Percentiles rank a stretch among this genome's conserved stretches.
phyloP scores from a whole-genome alignment of 768 basidiomycete species.

The Phanerochaete sordida region DNA sequence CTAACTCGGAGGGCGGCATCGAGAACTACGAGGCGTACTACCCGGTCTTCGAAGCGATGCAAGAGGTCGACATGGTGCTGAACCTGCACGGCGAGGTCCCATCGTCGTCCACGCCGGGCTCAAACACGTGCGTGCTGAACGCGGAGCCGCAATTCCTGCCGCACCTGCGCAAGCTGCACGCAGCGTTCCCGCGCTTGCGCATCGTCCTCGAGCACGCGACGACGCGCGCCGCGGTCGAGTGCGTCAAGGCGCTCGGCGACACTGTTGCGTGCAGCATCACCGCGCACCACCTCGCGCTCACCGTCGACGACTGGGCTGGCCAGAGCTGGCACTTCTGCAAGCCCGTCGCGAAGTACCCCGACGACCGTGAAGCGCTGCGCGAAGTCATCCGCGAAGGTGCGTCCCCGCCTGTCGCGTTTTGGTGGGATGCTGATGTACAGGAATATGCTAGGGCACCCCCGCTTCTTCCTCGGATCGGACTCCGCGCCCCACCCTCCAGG shows the following conservation, averaged over 20 bases:
- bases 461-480: constrained; percentile 97
- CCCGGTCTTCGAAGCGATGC: constrained; percentile 90
- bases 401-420: constrained; percentile 12
- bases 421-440: neutral
- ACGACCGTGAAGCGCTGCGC: constrained; percentile 80
- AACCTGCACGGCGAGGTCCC: constrained; percentile 98
- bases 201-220: constrained; percentile 98
- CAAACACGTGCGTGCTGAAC: constrained; percentile 90
- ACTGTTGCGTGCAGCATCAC: constrained; percentile 97
- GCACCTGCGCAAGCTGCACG: constrained; percentile 79
- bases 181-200: constrained; percentile 80
- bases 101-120: constrained; percentile 53
- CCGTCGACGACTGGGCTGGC: constrained; percentile 95
- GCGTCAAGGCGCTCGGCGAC: constrained; percentile 70
- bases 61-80: constrained; percentile 89
- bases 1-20: constrained; percentile 94
- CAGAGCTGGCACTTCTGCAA: constrained; percentile 97
- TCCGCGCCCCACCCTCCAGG: constrained; percentile 86
- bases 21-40: constrained; percentile 95
- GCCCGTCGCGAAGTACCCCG: constrained; percentile 94
- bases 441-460: constrained; percentile 64
- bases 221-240: constrained; percentile 84
- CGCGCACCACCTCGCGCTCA: constrained; percentile 90
- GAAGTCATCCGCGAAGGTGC: constrained; percentile 74
- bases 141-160: constrained; percentile 89